phyloP scores from a whole-genome alignment of 2,329 filamentous ascomycete genomes.

The Diaporthe vexans region DNA sequence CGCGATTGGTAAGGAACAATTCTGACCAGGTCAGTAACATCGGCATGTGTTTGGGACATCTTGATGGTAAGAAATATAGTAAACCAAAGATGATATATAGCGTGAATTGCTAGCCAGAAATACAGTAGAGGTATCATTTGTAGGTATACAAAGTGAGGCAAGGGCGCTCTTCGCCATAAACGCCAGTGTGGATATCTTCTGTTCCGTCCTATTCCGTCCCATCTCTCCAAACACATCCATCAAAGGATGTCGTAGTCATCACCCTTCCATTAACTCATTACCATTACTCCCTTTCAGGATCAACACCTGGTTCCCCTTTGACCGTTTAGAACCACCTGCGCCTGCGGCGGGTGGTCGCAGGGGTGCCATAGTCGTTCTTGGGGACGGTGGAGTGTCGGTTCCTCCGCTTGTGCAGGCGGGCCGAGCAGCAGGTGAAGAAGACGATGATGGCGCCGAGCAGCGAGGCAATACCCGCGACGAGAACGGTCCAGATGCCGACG shows the following conservation, averaged over 20 bases:
- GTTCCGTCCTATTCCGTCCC: background rate
- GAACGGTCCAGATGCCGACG: slow-evolving; percentile 70
- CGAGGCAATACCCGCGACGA: slow-evolving; percentile 68
- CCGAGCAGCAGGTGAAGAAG: slow-evolving; percentile 73
- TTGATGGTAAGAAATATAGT: no score
- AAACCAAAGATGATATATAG: background rate
- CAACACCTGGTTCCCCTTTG: background rate
- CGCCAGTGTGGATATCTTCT: background rate
- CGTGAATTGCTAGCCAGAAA: background rate
- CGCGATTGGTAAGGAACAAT: background rate
- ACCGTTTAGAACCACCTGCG: slow-evolving; percentile 42
- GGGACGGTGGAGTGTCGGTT: slow-evolving; percentile 47
- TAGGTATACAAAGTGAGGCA: slow-evolving; percentile 10
- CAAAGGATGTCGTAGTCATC: background rate
- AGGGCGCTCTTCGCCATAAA: slow-evolving; percentile 8
- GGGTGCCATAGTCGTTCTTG: slow-evolving; percentile 47
- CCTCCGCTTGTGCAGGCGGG: slow-evolving; percentile 58
- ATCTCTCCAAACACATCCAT: background rate
- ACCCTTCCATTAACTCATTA: slow-evolving; percentile 9
- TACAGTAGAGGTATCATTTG: slow-evolving; percentile 33
- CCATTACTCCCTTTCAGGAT: background rate
- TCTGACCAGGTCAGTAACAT: no score
- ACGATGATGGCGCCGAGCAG: slow-evolving; percentile 70
- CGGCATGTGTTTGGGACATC: background rate
- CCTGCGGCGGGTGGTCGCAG: slow-evolving; percentile 40